Evolutionary conservation across 2,329 filamentous ascomycete species (phyloP).

Genomic region (Penicillium concentricum): DNA sequence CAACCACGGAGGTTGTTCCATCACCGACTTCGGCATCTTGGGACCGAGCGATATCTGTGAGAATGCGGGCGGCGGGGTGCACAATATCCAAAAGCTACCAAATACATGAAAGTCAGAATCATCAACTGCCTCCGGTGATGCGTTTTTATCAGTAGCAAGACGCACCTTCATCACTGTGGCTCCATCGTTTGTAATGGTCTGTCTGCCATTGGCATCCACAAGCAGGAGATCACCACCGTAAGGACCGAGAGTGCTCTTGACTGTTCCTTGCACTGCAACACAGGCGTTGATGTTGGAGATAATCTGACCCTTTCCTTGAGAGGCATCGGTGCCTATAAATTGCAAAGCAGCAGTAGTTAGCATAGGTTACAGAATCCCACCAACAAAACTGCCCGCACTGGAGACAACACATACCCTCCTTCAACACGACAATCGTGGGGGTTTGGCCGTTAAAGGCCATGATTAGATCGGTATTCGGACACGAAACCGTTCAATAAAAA

Average conservation of each 20-base stretch:
- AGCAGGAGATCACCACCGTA: constrained; percentile 96
- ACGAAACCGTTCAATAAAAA: constrained; percentile 19
- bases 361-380: constrained; percentile 21
- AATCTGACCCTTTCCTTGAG: constrained; percentile 94
- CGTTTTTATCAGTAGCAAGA: neutral
- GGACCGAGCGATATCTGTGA: constrained; percentile 96
- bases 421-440: constrained; percentile 96
- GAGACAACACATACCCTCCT: constrained; percentile 71
- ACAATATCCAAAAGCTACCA: constrained; percentile 90
- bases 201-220: constrained; percentile 90
- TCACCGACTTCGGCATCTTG: constrained; percentile 99
- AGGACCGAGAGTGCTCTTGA: constrained; percentile 92
- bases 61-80: constrained; percentile 92
- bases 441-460: constrained; percentile 99
- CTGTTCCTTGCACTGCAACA: constrained; percentile 89
- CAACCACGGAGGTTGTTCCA: constrained; percentile 95
- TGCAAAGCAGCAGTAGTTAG: constrained; percentile 26
- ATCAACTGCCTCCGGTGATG: neutral
- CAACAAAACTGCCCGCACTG: constrained; percentile 17
- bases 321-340: constrained; percentile 82
- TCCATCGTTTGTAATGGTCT: constrained; percentile 98
- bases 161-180: constrained; percentile 97
- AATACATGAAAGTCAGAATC: constrained; percentile 6
- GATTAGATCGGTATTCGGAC: constrained; percentile 33
- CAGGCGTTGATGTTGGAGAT: constrained; percentile 99